These are phyloP conservation scores for Colletotrichum gigasporum DNA, from an alignment of 2,329 filamentous ascomycete genomes.

Conservation along the genomic window DNA sequence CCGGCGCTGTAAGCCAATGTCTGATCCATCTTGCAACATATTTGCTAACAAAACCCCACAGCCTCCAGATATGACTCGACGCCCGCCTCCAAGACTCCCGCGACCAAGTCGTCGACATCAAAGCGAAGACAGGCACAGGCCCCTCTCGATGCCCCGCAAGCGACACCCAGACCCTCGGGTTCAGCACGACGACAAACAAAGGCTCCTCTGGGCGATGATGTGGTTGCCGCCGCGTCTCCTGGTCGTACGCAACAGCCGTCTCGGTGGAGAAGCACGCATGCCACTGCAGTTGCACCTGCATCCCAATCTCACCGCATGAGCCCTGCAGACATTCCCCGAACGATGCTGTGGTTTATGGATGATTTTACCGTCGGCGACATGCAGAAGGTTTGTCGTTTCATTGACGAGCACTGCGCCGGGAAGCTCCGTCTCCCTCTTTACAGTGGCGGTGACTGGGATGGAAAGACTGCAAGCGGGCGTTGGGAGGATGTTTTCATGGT, in stretches of 20 bases:
- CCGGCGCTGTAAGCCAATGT: slow-evolving; percentile 19
- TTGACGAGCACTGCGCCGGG: slow-evolving; percentile 27
- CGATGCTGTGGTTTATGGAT: slow-evolving; percentile 31
- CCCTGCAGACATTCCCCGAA: slow-evolving; percentile 25
- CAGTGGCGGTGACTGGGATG: slow-evolving; percentile 29
- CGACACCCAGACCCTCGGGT: not conserved
- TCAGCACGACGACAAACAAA: not conserved
- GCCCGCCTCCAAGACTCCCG: not conserved
- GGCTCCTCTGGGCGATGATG: not conserved
- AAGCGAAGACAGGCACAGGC: slow-evolving; percentile 7
- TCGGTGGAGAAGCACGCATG: slow-evolving; percentile 5
- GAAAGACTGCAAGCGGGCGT: slow-evolving; percentile 22
- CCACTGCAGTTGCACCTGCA: not conserved
- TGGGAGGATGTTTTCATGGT: slow-evolving; percentile 31
- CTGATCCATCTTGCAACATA: too few relatives aligned
- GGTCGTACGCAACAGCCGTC: not conserved
- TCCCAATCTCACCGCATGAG: not conserved
- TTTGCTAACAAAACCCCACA: not conserved
- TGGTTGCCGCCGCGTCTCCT: not conserved
- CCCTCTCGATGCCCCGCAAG: not conserved
- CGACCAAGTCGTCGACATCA: not conserved
- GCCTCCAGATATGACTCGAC: slow-evolving; percentile 22
- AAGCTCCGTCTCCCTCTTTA: slow-evolving; percentile 26
- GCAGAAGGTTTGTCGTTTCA: slow-evolving; percentile 30
- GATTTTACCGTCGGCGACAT: slow-evolving; percentile 29